phyloP scores from a whole-genome alignment of 2,329 filamentous ascomycete species.

The Cercospora canescens region DNA sequence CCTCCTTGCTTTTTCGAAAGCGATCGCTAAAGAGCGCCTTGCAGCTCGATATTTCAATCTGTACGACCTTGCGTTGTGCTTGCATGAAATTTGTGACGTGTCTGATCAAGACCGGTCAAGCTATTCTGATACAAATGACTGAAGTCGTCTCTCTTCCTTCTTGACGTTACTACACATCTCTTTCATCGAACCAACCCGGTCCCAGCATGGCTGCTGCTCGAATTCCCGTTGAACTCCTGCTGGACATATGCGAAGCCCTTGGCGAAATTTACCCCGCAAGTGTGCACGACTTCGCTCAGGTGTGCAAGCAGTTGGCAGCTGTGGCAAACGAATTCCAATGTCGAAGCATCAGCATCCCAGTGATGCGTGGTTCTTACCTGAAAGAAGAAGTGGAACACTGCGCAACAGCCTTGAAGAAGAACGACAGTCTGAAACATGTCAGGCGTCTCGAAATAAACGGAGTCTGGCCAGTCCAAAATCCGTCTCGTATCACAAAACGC shows the following conservation, averaged over 20 bases:
- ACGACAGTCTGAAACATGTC: background rate
- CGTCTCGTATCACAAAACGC: too few relatives aligned
- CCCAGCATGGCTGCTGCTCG: background rate
- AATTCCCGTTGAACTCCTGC: background rate
- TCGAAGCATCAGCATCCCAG: background rate
- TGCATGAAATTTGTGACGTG: too few relatives aligned
- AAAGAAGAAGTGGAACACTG: background rate
- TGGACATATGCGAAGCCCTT: background rate
- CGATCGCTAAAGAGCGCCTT: too few relatives aligned
- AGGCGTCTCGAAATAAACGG: background rate
- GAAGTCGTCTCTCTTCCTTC: too few relatives aligned
- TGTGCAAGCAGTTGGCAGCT: background rate
- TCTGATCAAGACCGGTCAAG: too few relatives aligned
- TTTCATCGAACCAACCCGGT: too few relatives aligned
- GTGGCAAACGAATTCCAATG: background rate
- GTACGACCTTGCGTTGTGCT: too few relatives aligned
- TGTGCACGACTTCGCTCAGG: background rate
- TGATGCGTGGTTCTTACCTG: background rate
- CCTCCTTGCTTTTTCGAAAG: too few relatives aligned
- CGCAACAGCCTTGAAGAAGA: background rate
- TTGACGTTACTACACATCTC: too few relatives aligned
- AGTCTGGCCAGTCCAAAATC: background rate
- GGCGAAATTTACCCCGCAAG: background rate
- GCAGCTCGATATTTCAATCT: too few relatives aligned
- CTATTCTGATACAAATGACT: too few relatives aligned